Conservation (phyloP, 257 asterid genomes). For the Penstemon eatonii region DNA sequence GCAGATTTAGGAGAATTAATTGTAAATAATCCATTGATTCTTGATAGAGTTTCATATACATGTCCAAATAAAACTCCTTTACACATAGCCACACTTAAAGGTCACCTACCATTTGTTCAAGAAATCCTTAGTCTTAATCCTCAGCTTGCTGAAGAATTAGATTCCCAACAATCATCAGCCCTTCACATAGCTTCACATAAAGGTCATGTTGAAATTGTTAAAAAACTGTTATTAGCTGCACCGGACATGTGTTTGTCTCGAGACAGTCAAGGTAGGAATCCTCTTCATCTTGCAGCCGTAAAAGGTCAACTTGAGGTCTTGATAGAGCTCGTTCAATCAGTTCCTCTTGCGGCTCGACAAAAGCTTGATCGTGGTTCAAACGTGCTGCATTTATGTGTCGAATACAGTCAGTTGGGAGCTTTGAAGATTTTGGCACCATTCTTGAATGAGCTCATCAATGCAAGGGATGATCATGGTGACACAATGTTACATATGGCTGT, state of each 20-base stretch:
- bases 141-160: slow-evolving; percentile 34
- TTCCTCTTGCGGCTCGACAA: slow-evolving; percentile 41
- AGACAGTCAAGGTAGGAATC: slow-evolving; percentile 52
- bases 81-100: slow-evolving; percentile 43
- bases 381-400: slow-evolving; percentile 49
- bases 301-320: slow-evolving; percentile 38
- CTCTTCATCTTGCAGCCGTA: slow-evolving; percentile 57
- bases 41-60: slow-evolving; percentile 39
- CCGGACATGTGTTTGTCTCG: slow-evolving; percentile 45
- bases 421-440: slow-evolving; percentile 33
- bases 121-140: slow-evolving; percentile 31
- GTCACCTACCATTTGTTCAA: slow-evolving; percentile 32
- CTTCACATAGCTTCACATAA: slow-evolving; percentile 49
- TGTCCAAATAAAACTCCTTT: slow-evolving; percentile 42
- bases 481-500: slow-evolving; percentile 43
- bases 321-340: slow-evolving; percentile 21
- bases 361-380: slow-evolving; percentile 34
- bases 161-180: slow-evolving; percentile 38
- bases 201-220: slow-evolving; percentile 37
- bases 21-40: slow-evolving; percentile 33
- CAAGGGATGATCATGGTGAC: slow-evolving; percentile 42
- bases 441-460: slow-evolving; percentile 24
- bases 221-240: slow-evolving; percentile 23
- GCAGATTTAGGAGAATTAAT: slow-evolving; percentile 25
- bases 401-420: slow-evolving; percentile 31